A percentile compares a stretch with the other conserved stretches of the same genome.
Conservation (phyloP, 225 moss, liverwort and hornwort genomes). For the Bryum argenteum region DNA sequence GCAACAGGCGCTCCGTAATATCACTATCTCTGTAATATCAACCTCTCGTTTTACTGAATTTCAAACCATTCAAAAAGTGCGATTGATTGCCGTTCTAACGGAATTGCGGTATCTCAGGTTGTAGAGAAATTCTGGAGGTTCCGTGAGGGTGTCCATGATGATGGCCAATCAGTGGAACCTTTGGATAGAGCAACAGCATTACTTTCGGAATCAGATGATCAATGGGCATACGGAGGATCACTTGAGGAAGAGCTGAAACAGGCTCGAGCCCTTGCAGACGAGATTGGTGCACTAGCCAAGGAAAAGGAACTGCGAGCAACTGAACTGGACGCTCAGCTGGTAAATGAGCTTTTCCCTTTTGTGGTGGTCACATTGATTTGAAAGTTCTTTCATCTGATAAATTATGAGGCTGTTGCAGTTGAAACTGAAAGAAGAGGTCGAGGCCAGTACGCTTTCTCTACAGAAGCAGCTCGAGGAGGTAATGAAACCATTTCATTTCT, state of each 20-base stretch:
- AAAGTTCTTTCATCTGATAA: conserved; percentile 15
- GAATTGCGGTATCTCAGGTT: conserved; percentile 28
- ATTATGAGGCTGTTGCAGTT: conserved; percentile 34
- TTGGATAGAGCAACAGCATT: conserved; percentile 49
- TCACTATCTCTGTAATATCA: no score
- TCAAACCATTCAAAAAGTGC: no score
- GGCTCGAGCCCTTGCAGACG: conserved; percentile 45
- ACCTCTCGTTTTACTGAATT: no score
- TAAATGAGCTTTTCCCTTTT: conserved; percentile 19
- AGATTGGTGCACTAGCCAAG: conserved; percentile 30
- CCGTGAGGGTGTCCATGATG: conserved; percentile 26
- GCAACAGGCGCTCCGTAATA: no score
- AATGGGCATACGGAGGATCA: conserved; percentile 50
- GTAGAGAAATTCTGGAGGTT: conserved; percentile 47
- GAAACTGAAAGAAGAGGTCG: conserved; percentile 43
- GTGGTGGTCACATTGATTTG: conserved; percentile 9
- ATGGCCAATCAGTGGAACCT: conserved; percentile 20
- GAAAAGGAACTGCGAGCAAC: conserved; percentile 37
- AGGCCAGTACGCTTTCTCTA: conserved; percentile 30
- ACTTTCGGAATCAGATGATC: conserved; percentile 40
- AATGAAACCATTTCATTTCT: conserved; percentile 7
- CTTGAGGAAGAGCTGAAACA: conserved; percentile 48
- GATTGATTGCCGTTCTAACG: no score
- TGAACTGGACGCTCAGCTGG: conserved; percentile 55
- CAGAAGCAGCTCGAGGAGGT: conserved; percentile 56